Evolutionary conservation across 208 protist species (phyloP), one percentile per base, ranked within the genome.

Genomic region (Crithidia mellificae): DNA sequence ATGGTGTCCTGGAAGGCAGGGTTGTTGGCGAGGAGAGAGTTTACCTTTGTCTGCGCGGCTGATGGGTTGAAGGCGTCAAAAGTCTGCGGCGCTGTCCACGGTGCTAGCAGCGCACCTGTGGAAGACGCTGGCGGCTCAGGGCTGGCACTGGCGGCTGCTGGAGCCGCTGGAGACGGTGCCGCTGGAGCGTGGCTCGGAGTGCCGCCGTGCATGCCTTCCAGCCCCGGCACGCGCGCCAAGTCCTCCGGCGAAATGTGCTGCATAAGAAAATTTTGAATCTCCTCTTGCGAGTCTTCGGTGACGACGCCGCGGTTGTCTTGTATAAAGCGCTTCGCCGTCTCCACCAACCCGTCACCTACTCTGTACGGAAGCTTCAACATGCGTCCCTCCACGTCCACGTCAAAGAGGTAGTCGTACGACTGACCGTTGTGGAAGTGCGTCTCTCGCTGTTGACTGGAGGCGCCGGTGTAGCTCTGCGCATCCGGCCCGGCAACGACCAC

Each of bases 321-420:
- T 44, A 93, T 91, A 64, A 98, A 98, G 30, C 84, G 55, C 77
- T 97, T 87, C 12, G 97, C 96, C 1, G 90, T 87, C 27, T 88
- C 77, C 44, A 89, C 88, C 12, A 97, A 68, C 51, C 89, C 96
- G 22, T 98, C 88, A 15, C 87, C 90, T 0, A 66, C 64, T 68
- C 98, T 97, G 79, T 98, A 98, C 8, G 83, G 73, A n/a, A 98
- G 79, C 63, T 93, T 92, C 38, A 95, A 80, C 81, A 85, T 88
- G 9, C 32, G 54, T 2, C 83, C 85, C 49, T 90, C 65, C 12
- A 98, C 78, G 66, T 98, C 90, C n/a, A 98, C 88, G 41, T 96
- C 87, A 74, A 98, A 99, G 19, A 98, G 74, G 59, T 98, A 98
- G 77, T 98, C 97, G 70, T 98, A 98, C 24, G 91, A 68, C 39